Base-by-base conservation (phyloP, 768 basidiomycete species). In the Amanita subjunquillea region DNA sequence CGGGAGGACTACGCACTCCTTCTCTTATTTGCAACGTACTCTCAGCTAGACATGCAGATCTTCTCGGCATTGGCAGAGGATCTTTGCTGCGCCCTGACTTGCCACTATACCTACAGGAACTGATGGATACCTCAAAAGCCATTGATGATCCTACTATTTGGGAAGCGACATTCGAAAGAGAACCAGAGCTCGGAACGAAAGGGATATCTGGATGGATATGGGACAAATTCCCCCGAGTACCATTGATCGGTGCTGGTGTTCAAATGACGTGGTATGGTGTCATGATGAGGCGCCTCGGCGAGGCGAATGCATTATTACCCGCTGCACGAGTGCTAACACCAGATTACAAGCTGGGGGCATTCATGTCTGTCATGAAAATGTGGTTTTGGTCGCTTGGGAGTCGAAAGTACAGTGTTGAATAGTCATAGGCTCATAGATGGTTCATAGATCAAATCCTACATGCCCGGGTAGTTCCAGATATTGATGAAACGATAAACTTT, bases 1-100 rank as follows among this genome's bases (percentile, higher is more conserved):
- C 91, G 0, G 91, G 91, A 27, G 90, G 89, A 22, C 75, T 95
- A 38, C 71, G 75, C 22, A 79, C 83, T 0, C 77, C 79, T 13
- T 65, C 73, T 0, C 73, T 79, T 29, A 69, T 92, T 37, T 65
- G 72, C 9, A 62, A 67, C 13, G 85, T 78, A 1, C 72, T 91
- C 13, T 56, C 61, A 0, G 66, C 75, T 7, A 66, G 66, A 4
- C 79, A 90, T 54, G 78, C 89, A 0, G 76, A 94, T 63, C 70
- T 93, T 22, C 70, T 91, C 30, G 92, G 92, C 0, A 71, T 94
- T 15, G 92, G 82, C 5, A 73, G 92, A 51, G 72, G 72, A 12
- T 75, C 90, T 0, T 66, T 88, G 17, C 63, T 81, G 6, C 73
- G 72, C 53, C 90, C 91, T 0, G 67, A 79, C 45, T 65, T 87